Percentiles rank a stretch among this genome's conserved stretches.
Evolutionary conservation across 139 green algal genomes (phyloP).

Genomic region (Haematococcus lacustris): DNA sequence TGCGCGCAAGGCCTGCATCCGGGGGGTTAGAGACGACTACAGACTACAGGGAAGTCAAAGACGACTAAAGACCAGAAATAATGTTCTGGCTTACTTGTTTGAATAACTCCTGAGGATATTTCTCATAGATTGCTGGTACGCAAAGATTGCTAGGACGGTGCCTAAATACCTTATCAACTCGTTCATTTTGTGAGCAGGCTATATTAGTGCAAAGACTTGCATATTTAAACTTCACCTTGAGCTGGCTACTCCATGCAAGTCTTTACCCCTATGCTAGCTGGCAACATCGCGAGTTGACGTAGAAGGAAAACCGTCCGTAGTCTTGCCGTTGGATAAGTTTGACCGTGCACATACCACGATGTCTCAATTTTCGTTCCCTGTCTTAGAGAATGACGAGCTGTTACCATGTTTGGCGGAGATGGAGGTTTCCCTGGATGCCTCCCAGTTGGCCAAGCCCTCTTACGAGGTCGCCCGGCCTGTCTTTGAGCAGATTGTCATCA

Average conservation of each 20-base stretch:
- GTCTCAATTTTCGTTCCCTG: conserved; percentile 68
- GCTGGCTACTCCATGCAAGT: no score
- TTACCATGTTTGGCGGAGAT: conserved; percentile 77
- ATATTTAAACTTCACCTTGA: no score
- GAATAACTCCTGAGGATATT: no score
- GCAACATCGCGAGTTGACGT: neutral
- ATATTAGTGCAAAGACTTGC: no score
- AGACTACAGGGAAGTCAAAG: no score
- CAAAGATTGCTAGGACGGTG: no score
- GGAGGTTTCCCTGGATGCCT: conserved; percentile 56
- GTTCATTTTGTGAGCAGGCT: neutral
- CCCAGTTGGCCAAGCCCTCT: conserved; percentile 69
- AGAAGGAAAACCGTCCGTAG: neutral
- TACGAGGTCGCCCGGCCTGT: conserved; percentile 64
- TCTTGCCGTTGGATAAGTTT: neutral
- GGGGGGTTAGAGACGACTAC: no score
- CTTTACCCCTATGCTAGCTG: neutral
- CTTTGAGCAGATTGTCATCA: conserved; percentile 72
- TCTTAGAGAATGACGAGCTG: conserved; percentile 70
- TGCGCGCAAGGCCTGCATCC: no score
- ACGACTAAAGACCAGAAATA: no score
- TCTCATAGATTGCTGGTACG: no score
- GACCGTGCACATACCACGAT: conserved; percentile 18
- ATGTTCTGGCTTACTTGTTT: no score
- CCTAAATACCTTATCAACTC: no score